phyloP scores from a whole-genome alignment of 1,139 yeast genomes.

The Pichia cactophila region DNA sequence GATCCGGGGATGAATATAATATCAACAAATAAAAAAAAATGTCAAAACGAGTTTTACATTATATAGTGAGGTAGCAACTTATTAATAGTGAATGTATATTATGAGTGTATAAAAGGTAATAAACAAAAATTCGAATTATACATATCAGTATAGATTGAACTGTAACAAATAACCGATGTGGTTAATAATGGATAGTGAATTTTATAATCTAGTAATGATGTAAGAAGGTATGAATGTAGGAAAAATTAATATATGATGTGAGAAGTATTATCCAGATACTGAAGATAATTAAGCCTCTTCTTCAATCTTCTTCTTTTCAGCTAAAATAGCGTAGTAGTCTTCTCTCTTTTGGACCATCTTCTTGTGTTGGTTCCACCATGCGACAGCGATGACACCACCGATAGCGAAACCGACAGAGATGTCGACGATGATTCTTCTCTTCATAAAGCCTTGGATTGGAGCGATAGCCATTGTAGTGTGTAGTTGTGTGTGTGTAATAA shows the following conservation, averaged over 20 bases:
- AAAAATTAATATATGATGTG: not conserved
- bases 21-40: too few species aligned
- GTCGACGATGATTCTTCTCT: constrained; percentile 77
- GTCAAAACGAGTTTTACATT: not conserved
- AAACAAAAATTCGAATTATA: not conserved
- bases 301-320: constrained; percentile 66
- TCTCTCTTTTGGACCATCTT: constrained; percentile 69
- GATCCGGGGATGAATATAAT: not conserved
- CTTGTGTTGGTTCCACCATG: constrained; percentile 76
- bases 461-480: constrained; percentile 52
- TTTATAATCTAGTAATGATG: not conserved
- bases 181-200: too few species aligned
- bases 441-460: constrained; percentile 82
- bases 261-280: too few species aligned
- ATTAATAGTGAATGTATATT: not conserved
- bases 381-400: constrained; percentile 48
- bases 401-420: constrained; percentile 50
- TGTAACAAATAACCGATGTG: too few species aligned
- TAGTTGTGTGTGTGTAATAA: not conserved
- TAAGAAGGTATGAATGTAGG: not conserved
- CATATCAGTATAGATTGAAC: not conserved
- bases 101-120: not conserved
- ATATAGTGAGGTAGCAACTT: too few species aligned
- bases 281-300: constrained; percentile 20
- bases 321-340: constrained; percentile 70